Evolutionary conservation across 345 rosid species (phyloP).

Genomic region (Erucastrum elatum): DNA sequence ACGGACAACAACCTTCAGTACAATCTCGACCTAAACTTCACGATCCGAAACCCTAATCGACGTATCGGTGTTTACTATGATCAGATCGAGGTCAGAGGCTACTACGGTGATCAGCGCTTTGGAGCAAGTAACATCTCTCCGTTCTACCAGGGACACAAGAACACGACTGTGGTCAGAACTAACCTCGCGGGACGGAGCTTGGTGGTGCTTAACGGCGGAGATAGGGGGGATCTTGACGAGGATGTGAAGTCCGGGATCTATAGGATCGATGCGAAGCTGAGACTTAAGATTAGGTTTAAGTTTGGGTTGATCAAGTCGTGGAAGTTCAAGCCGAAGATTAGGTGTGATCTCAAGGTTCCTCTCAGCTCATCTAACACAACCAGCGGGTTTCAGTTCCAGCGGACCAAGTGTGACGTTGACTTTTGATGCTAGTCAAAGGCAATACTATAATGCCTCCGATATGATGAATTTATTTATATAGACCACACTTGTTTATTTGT

Average conservation of each 20-base stretch:
- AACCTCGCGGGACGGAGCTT: constrained; percentile 39
- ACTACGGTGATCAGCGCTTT: constrained; percentile 48
- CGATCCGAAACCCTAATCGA: constrained; percentile 62
- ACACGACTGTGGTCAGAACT: constrained; percentile 50
- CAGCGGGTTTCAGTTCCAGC: constrained; percentile 20
- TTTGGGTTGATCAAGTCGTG: constrained; percentile 56
- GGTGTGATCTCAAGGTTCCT: constrained; percentile 66
- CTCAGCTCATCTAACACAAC: constrained; percentile 28
- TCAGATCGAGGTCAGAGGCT: constrained; percentile 48
- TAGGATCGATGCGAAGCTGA: constrained; percentile 51
- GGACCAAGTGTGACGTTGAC: constrained; percentile 55
- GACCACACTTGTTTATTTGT: not conserved
- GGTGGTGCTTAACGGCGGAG: constrained; percentile 38
- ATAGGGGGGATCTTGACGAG: constrained; percentile 22
- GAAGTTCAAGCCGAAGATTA: constrained; percentile 55
- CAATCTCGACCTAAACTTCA: constrained; percentile 52
- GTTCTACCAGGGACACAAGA: constrained; percentile 83
- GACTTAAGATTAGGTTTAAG: constrained; percentile 62
- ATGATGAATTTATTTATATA: not conserved
- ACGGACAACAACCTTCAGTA: constrained; percentile 42
- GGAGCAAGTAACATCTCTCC: constrained; percentile 16
- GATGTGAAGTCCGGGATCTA: constrained; percentile 44
- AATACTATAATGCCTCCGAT: not conserved
- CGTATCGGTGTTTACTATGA: constrained; percentile 58
- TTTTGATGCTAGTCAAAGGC: constrained; percentile 26